phyloP scores from a whole-genome alignment of 192 early-diverging fungal species.

The Mortierella alpina region DNA sequence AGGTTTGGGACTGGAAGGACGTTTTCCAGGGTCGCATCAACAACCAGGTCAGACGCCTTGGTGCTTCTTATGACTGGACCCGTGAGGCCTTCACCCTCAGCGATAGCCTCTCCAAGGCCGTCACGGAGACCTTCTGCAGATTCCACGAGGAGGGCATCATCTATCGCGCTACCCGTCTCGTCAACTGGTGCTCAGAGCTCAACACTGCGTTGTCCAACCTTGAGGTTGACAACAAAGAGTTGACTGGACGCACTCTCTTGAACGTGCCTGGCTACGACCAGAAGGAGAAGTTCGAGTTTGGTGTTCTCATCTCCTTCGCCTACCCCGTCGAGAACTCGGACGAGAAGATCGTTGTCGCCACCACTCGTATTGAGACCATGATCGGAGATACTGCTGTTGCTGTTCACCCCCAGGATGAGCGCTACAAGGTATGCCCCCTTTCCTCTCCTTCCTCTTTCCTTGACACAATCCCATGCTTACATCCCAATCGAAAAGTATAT shows the following conservation, averaged over 20 bases:
- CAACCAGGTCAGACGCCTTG: slow-evolving; percentile 89
- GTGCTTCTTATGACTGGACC: slow-evolving; percentile 94
- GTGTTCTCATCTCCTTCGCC: slow-evolving; percentile 94
- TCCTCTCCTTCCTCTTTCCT: background rate
- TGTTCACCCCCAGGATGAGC: slow-evolving; percentile 91
- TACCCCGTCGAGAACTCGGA: slow-evolving; percentile 89
- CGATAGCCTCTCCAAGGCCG: slow-evolving; percentile 81
- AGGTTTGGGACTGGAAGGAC: slow-evolving; percentile 97
- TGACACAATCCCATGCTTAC: background rate
- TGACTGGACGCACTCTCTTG: slow-evolving; percentile 87
- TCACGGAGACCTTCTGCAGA: slow-evolving; percentile 93
- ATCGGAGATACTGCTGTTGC: slow-evolving; percentile 97
- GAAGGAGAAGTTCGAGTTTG: slow-evolving; percentile 98
- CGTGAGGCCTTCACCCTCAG: slow-evolving; percentile 95
- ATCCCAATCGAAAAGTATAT: background rate
- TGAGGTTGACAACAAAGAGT: slow-evolving; percentile 93
- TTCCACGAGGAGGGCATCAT: slow-evolving; percentile 95
- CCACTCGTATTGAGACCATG: slow-evolving; percentile 99
- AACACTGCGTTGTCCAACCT: slow-evolving; percentile 97
- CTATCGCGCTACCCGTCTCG: slow-evolving; percentile 95
- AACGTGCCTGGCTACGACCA: slow-evolving; percentile 92
- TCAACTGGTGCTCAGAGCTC: slow-evolving; percentile 98
- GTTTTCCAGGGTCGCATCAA: slow-evolving; percentile 85
- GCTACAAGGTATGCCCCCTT: slow-evolving; percentile 75
- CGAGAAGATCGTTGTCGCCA: slow-evolving; percentile 94